A percentile compares a stretch with the other conserved stretches of the same genome.
Evolutionary conservation across 345 rosid species (phyloP).

Genomic region (Populus davidiana): DNA sequence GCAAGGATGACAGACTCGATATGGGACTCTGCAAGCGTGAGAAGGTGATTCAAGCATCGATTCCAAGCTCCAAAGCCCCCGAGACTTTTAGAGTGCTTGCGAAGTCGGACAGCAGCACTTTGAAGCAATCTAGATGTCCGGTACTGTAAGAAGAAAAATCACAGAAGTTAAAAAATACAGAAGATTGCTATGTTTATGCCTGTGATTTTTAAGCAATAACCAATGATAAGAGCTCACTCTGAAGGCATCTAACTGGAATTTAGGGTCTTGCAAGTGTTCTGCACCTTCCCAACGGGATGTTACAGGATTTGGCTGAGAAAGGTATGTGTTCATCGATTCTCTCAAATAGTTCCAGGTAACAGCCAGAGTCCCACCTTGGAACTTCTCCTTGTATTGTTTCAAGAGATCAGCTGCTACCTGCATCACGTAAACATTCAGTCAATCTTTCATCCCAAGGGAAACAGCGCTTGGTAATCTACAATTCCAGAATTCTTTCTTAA

Average conservation of each 20-base stretch:
- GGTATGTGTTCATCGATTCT: conserved; percentile 86
- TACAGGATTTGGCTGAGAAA: conserved; percentile 96
- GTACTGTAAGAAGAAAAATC: conserved; percentile 48
- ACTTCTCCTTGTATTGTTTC: conserved; percentile 87
- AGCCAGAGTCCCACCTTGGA: conserved; percentile 83
- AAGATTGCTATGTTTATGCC: not conserved
- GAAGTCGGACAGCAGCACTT: conserved; percentile 74
- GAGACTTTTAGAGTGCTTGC: conserved; percentile 71
- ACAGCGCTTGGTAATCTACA: not conserved
- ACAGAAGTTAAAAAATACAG: not conserved
- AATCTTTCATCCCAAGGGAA: conserved; percentile 2
- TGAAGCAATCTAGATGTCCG: conserved; percentile 95
- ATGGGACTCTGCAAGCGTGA: conserved; percentile 95
- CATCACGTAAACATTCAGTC: conserved; percentile 15
- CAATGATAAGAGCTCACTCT: conserved; percentile 51
- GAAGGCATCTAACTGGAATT: conserved; percentile 94
- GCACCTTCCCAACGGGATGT: conserved; percentile 91
- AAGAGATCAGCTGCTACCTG: conserved; percentile 92
- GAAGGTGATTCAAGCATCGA: conserved; percentile 96
- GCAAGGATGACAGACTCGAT: conserved; percentile 88
- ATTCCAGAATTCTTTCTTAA: not conserved
- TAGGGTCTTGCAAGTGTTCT: conserved; percentile 89
- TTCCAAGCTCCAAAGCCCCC: conserved; percentile 99
- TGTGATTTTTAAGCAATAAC: conserved; percentile 4
- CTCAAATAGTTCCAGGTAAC: conserved; percentile 94